A percentile compares a stretch with the other conserved stretches of the same genome.
Conservation (phyloP, 1,284 basidiomycete genomes). For the Microbotryum scabiosae region DNA sequence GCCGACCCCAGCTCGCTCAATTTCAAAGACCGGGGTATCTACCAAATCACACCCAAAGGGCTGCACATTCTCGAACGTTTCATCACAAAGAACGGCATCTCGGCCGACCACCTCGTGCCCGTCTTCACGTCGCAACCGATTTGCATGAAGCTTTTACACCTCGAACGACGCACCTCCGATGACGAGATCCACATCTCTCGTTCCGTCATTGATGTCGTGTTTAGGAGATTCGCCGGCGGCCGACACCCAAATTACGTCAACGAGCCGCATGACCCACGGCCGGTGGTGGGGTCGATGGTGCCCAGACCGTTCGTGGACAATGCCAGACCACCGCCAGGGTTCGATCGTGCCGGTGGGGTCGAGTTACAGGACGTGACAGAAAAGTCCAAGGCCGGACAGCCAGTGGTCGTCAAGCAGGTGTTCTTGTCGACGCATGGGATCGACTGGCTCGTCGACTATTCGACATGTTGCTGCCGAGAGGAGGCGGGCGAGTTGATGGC, state of each 20-base stretch:
- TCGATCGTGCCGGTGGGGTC: conserved; percentile 46
- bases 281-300: not conserved
- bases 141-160: conserved; percentile 93
- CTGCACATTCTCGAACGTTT: conserved; percentile 97
- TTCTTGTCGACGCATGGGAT: conserved; percentile 79
- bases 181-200: conserved; percentile 97
- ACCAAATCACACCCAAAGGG: conserved; percentile 91
- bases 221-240: conserved; percentile 80
- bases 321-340: conserved; percentile 36
- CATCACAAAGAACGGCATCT: conserved; percentile 97
- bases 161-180: conserved; percentile 82
- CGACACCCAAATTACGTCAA: conserved; percentile 63
- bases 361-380: conserved; percentile 55
- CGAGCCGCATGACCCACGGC: conserved; percentile 29
- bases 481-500: conserved; percentile 96
- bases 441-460: conserved; percentile 97
- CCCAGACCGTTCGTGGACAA: conserved; percentile 34
- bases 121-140: conserved; percentile 92
- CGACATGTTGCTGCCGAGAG: conserved; percentile 88
- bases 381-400: conserved; percentile 39
- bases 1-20: conserved; percentile 74
- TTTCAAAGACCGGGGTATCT: conserved; percentile 97
- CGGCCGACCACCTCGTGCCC: conserved; percentile 75
- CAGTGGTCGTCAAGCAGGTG: conserved; percentile 56
- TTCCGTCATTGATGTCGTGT: conserved; percentile 86